Evolutionary conservation across 2,329 filamentous ascomycete species (phyloP).

Genomic region (Macroventuria anomochaeta): DNA sequence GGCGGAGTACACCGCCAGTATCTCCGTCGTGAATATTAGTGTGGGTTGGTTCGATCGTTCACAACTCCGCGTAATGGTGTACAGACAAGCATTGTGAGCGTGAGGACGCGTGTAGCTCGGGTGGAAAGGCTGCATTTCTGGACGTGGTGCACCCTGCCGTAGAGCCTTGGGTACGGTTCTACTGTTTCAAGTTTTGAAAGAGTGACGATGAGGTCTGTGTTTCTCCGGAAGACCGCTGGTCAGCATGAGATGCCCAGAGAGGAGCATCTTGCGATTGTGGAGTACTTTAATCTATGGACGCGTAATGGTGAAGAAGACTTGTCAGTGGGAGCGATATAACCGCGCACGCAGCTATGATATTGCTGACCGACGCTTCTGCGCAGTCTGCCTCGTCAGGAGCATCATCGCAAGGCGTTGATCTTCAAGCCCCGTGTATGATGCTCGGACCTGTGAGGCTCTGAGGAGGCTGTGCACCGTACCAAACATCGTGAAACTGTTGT

Average conservation of each 20-base stretch:
- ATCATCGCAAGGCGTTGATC: conserved; percentile 1
- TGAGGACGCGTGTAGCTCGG: neutral
- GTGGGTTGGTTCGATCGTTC: neutral
- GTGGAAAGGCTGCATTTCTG: neutral
- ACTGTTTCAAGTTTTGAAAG: neutral
- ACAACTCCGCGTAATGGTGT: neutral
- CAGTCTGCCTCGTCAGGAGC: conserved; percentile 12
- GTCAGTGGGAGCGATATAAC: neutral
- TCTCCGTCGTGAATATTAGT: neutral
- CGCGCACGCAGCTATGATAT: conserved; percentile 1
- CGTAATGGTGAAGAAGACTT: conserved; percentile 9
- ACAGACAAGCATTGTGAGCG: neutral
- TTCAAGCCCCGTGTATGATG: neutral
- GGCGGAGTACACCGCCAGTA: conserved; percentile 5
- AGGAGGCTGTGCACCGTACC: conserved; percentile 13
- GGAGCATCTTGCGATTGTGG: conserved; percentile 3
- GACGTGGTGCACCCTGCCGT: neutral
- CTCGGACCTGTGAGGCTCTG: neutral
- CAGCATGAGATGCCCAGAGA: neutral
- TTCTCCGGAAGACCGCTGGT: neutral
- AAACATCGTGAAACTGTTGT: conserved; percentile 12
- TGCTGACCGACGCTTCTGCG: neutral
- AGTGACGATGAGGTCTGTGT: neutral
- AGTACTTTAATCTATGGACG: conserved; percentile 3
- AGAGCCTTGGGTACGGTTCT: neutral